Evolutionary conservation across 768 basidiomycete species (phyloP).

Genomic region (Vararia minispora): DNA sequence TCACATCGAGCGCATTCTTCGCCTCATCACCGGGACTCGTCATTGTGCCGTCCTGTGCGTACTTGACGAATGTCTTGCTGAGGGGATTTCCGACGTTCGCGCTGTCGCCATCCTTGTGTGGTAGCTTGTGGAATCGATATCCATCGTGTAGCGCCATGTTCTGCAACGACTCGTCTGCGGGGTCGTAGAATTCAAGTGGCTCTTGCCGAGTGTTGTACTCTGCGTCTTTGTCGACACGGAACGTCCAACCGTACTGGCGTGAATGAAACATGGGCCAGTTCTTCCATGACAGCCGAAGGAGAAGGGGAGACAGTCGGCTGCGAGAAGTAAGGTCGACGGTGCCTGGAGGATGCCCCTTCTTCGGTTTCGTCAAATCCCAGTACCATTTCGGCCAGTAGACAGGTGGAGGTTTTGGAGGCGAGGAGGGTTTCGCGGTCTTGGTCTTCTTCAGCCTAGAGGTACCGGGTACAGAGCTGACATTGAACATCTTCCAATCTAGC

Average conservation of each 20-base stretch:
- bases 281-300: conserved; percentile 81
- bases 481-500: conserved; percentile 51
- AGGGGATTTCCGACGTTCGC: conserved; percentile 95
- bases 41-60: conserved; percentile 77
- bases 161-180: conserved; percentile 46
- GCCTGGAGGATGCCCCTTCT: conserved; percentile 53
- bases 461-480: not conserved
- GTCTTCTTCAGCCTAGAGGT: not conserved
- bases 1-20: conserved; percentile 79
- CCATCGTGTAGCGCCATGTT: conserved; percentile 36
- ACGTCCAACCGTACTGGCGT: conserved; percentile 85
- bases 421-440: not conserved
- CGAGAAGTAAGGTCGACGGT: conserved; percentile 79
- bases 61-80: conserved; percentile 81
- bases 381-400: conserved; percentile 96
- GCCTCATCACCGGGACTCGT: conserved; percentile 76
- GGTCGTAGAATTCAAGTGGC: conserved; percentile 48
- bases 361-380: conserved; percentile 76
- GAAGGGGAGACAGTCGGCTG: conserved; percentile 71
- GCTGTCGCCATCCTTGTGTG: conserved; percentile 90
- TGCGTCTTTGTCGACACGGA: conserved; percentile 47
- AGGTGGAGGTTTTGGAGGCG: conserved; percentile 22
- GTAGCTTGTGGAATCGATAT: conserved; percentile 79
- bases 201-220: conserved; percentile 33
- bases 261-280: conserved; percentile 80